These are phyloP conservation scores for Artemisia tridentata DNA, from an alignment of 129 eudicot species.

Conservation along the genomic window DNA sequence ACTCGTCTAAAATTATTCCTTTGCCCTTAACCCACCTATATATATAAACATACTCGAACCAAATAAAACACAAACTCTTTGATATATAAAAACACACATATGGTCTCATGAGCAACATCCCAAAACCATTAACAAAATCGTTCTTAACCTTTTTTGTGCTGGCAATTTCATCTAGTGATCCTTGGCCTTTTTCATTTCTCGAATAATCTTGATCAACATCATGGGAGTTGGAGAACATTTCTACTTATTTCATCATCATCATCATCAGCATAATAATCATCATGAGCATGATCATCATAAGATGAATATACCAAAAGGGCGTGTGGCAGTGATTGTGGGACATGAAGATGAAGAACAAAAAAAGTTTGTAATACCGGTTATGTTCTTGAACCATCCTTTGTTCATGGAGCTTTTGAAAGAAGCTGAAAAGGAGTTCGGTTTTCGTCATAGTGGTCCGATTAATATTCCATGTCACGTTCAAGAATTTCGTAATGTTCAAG, in stretches of 20 bases:
- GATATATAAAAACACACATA: neutral
- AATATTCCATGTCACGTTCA: slow-evolving; percentile 81
- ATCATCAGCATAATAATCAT: slow-evolving; percentile 31
- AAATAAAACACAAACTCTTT: neutral
- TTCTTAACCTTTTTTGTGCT: slow-evolving; percentile 41
- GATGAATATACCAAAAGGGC: slow-evolving; percentile 73
- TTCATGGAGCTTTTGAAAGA: slow-evolving; percentile 71
- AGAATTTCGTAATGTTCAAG: slow-evolving; percentile 60
- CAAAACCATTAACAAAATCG: slow-evolving; percentile 48
- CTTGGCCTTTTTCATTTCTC: slow-evolving; percentile 56
- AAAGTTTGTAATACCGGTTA: slow-evolving; percentile 71
- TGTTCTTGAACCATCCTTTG: slow-evolving; percentile 77
- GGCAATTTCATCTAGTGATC: slow-evolving; percentile 72
- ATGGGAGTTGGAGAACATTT: slow-evolving; percentile 61
- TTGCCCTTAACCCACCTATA: slow-evolving; percentile 18
- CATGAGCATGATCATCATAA: slow-evolving; percentile 34
- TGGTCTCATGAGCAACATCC: slow-evolving; percentile 66
- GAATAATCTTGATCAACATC: slow-evolving; percentile 21
- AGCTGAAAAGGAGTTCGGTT: slow-evolving; percentile 89
- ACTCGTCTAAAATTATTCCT: slow-evolving; percentile 18
- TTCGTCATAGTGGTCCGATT: slow-evolving; percentile 68
- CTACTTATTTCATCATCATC: slow-evolving; percentile 46
- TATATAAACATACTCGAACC: slow-evolving; percentile 5
- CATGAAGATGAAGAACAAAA: slow-evolving; percentile 73
- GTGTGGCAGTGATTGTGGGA: slow-evolving; percentile 67